Conservation (phyloP, 2,329 filamentous ascomycete species). For the Tolypocladium capitatum region DNA sequence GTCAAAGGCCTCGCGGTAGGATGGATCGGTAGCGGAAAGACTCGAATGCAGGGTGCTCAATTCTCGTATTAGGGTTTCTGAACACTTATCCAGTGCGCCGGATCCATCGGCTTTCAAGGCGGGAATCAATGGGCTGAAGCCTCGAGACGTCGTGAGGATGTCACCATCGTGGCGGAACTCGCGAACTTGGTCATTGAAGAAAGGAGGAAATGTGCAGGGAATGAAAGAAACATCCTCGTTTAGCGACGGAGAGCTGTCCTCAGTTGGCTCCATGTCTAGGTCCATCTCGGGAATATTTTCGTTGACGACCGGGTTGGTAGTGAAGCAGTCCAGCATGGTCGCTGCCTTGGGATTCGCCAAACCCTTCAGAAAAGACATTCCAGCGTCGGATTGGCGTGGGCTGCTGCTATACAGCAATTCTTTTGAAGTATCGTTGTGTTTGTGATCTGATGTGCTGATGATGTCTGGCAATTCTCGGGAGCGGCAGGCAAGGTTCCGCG, state of each 20-base stretch:
- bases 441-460: neutral
- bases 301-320: conserved; percentile 1
- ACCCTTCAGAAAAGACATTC: neutral
- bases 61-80: neutral
- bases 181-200: conserved; percentile 2
- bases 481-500: conserved; percentile 6
- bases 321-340: conserved; percentile 3
- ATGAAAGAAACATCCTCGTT: neutral
- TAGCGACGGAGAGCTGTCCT: conserved; percentile 1
- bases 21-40: neutral
- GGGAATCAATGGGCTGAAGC: neutral
- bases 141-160: neutral
- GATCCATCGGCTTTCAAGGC: neutral
- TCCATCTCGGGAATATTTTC: conserved; percentile 1
- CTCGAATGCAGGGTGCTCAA: neutral
- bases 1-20: neutral
- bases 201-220: neutral
- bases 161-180: neutral
- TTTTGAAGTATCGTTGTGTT: neutral
- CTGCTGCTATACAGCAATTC: neutral
- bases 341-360: conserved; percentile 3
- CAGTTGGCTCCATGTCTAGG: neutral
- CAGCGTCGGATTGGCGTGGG: neutral
- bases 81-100: neutral
- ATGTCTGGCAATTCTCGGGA: neutral